phyloP scores from a whole-genome alignment of 768 basidiomycete genomes.

The Suillus cothurnatus region DNA sequence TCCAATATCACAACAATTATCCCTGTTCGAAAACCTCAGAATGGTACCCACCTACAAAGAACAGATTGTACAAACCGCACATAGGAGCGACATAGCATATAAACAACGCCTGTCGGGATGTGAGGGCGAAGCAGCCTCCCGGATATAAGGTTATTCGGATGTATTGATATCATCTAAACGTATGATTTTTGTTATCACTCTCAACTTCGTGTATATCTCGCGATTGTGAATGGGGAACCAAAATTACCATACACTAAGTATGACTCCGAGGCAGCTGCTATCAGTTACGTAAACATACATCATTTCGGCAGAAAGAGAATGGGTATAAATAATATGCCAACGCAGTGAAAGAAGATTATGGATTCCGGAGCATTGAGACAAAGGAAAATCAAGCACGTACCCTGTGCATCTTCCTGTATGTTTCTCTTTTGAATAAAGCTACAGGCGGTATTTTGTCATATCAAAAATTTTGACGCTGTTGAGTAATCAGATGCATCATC shows the following conservation, averaged over 20 bases:
- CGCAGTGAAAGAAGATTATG: background rate
- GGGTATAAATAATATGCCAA: slow-evolving; percentile 1
- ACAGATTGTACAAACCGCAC: background rate
- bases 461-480: slow-evolving; percentile 73
- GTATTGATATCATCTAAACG: slow-evolving; percentile 52
- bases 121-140: background rate
- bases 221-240: slow-evolving; percentile 51
- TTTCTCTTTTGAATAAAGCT: slow-evolving; percentile 38
- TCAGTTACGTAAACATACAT: slow-evolving; percentile 8
- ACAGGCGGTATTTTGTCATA: slow-evolving; percentile 37
- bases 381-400: slow-evolving; percentile 22
- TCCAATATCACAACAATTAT: background rate
- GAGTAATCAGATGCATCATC: slow-evolving; percentile 67
- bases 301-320: slow-evolving; percentile 11
- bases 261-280: slow-evolving; percentile 37
- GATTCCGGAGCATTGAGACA: background rate
- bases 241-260: slow-evolving; percentile 52
- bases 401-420: slow-evolving; percentile 50
- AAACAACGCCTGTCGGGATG: background rate
- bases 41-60: background rate
- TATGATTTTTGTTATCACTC: slow-evolving; percentile 69
- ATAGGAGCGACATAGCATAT: background rate
- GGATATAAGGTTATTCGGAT: background rate
- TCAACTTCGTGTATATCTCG: slow-evolving; percentile 64
- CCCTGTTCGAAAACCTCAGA: background rate